These are phyloP conservation scores for Penicillium sclerotiorum DNA, from an alignment of 2,329 filamentous ascomycete species.

Conservation along the genomic window DNA sequence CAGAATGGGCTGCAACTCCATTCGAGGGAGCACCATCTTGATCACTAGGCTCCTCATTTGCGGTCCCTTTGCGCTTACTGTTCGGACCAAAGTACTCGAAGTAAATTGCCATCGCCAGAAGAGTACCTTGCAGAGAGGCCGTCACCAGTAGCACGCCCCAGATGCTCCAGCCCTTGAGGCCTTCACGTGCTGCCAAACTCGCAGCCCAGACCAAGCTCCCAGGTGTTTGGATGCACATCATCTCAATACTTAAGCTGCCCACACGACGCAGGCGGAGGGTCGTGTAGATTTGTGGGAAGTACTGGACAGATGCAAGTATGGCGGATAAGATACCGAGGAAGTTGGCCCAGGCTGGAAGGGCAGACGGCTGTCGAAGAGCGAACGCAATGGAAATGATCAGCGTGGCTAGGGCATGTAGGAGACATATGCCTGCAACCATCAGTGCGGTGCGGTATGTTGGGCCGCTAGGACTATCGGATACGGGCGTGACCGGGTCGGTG, in stretches of 20 bases:
- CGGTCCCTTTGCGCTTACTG: slow-evolving; percentile 44
- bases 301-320: slow-evolving; percentile 80
- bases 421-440: slow-evolving; percentile 69
- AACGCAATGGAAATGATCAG: slow-evolving; percentile 67
- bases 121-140: slow-evolving; percentile 77
- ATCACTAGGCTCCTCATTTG: slow-evolving; percentile 5
- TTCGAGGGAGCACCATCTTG: slow-evolving; percentile 17
- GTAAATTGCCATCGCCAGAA: slow-evolving; percentile 78
- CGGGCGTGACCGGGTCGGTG: slow-evolving; percentile 45
- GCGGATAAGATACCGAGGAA: slow-evolving; percentile 79
- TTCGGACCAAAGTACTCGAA: slow-evolving; percentile 57
- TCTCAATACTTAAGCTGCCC: slow-evolving; percentile 88
- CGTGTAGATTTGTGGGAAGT: slow-evolving; percentile 91
- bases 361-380: slow-evolving; percentile 61
- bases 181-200: slow-evolving; percentile 78
- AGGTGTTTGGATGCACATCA: slow-evolving; percentile 98
- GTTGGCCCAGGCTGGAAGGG: slow-evolving; percentile 80
- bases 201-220: slow-evolving; percentile 87
- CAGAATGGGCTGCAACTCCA: slow-evolving; percentile 1
- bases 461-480: slow-evolving; percentile 47
- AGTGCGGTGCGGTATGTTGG: slow-evolving; percentile 79
- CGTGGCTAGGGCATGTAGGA: slow-evolving; percentile 74
- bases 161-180: slow-evolving; percentile 85
- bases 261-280: slow-evolving; percentile 84
- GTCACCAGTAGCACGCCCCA: slow-evolving; percentile 93